Percentiles rank a stretch among this genome's conserved stretches.
Conservation (phyloP, 2,329 filamentous ascomycete species). For the Macrophomina phaseolina region DNA sequence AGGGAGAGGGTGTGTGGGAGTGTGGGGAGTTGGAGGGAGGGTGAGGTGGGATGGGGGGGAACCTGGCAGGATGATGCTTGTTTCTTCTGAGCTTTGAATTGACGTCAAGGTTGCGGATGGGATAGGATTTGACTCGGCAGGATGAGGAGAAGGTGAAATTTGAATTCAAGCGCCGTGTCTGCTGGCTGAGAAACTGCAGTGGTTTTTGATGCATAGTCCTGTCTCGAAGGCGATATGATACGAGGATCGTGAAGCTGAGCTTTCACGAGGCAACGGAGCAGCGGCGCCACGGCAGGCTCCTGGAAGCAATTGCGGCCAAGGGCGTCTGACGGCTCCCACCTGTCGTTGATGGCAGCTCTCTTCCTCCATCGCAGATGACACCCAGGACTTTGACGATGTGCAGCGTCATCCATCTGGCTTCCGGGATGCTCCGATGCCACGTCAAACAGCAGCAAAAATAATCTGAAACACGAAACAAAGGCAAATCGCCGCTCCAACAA, state of each 20-base stretch:
- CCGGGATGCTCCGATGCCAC: constrained; percentile 9
- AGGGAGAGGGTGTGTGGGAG: background rate
- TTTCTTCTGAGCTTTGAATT: background rate
- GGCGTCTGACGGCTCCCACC: too few relatives aligned
- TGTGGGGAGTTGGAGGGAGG: background rate
- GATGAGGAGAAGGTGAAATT: background rate
- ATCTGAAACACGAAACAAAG: background rate
- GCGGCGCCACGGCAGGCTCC: too few relatives aligned
- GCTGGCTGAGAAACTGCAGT: too few relatives aligned
- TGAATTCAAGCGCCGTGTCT: too few relatives aligned
- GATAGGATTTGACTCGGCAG: background rate
- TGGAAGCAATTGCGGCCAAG: too few relatives aligned
- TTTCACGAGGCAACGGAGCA: too few relatives aligned
- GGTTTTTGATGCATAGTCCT: too few relatives aligned
- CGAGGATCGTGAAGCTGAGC: too few relatives aligned
- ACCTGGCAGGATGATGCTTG: background rate
- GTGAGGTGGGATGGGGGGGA: background rate
- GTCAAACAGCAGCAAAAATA: background rate
- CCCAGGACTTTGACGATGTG: background rate
- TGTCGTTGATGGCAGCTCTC: background rate
- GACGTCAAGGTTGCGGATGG: background rate
- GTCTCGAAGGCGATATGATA: too few relatives aligned
- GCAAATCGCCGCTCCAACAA: background rate
- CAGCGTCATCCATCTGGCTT: background rate
- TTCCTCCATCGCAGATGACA: background rate